These are phyloP conservation scores for Neofusicoccum ribis DNA, from an alignment of 2,329 filamentous ascomycete genomes.

Conservation along the genomic window DNA sequence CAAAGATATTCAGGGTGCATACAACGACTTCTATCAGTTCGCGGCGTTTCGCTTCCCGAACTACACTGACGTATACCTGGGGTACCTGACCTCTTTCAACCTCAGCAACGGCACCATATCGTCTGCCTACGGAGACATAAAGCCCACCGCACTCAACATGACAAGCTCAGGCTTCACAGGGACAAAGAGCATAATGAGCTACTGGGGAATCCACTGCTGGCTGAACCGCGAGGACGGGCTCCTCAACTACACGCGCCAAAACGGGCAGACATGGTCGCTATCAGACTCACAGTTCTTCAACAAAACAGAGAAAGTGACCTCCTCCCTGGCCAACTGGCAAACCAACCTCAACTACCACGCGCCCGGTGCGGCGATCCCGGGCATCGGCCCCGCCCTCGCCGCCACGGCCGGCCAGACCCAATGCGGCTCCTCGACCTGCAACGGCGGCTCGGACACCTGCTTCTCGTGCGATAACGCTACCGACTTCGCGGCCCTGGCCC, in stretches of 20 bases:
- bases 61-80: not conserved
- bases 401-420: not conserved
- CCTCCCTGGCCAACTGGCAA: constrained; percentile 1
- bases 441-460: too few species aligned
- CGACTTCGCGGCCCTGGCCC: not conserved
- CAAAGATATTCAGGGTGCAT: not conserved
- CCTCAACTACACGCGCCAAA: not conserved
- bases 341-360: constrained; percentile 6
- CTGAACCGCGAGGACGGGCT: not conserved
- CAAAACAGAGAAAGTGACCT: not conserved
- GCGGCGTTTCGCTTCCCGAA: not conserved
- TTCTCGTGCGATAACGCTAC: not conserved
- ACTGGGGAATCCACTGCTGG: not conserved
- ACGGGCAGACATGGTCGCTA: not conserved
- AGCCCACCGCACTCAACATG: not conserved
- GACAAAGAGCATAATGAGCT: not conserved
- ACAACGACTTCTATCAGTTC: not conserved
- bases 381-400: not conserved
- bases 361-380: not conserved
- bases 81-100: not conserved
- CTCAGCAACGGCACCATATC: not conserved
- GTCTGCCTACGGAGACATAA: not conserved
- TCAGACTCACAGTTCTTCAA: not conserved
- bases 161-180: not conserved
- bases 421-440: not conserved